Evolutionary conservation across 2,329 filamentous ascomycete genomes (phyloP).

Genomic region (Aureobasidium sp.): DNA sequence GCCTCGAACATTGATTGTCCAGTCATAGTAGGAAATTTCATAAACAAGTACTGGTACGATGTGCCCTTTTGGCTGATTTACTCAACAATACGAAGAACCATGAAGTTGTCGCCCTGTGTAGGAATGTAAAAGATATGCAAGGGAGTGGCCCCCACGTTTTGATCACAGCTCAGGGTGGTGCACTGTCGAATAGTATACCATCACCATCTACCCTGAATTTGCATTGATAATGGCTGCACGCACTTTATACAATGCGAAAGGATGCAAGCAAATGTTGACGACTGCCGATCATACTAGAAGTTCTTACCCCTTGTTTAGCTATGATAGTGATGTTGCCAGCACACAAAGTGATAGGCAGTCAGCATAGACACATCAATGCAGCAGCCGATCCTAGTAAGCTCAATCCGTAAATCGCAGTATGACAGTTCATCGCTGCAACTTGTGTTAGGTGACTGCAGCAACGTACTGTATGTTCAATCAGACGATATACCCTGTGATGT

Average conservation of each 20-base stretch:
- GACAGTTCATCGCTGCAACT: not conserved
- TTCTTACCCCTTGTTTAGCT: not conserved
- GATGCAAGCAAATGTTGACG: not conserved
- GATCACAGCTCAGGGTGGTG: not conserved
- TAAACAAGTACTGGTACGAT: too few relatives aligned
- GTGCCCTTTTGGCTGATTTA: not conserved
- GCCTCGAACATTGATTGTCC: not conserved
- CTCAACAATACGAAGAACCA: not conserved
- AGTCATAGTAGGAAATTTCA: not conserved
- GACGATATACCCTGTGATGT: too few relatives aligned
- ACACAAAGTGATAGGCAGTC: not conserved
- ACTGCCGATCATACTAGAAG: not conserved
- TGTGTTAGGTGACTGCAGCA: too few relatives aligned
- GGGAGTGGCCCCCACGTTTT: not conserved
- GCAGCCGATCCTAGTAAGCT: not conserved
- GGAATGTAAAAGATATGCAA: not conserved
- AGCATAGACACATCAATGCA: not conserved
- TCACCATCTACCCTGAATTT: not conserved
- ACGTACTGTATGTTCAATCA: too few relatives aligned
- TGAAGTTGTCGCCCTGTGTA: not conserved
- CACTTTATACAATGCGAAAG: not conserved
- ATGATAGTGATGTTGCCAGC: not conserved
- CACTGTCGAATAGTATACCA: not conserved
- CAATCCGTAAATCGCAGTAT: not conserved
- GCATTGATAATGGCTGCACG: not conserved